Evolutionary conservation across 148 eudicot species (phyloP), one percentile per base, ranked within the genome.

Genomic region (Chenopodium album): DNA sequence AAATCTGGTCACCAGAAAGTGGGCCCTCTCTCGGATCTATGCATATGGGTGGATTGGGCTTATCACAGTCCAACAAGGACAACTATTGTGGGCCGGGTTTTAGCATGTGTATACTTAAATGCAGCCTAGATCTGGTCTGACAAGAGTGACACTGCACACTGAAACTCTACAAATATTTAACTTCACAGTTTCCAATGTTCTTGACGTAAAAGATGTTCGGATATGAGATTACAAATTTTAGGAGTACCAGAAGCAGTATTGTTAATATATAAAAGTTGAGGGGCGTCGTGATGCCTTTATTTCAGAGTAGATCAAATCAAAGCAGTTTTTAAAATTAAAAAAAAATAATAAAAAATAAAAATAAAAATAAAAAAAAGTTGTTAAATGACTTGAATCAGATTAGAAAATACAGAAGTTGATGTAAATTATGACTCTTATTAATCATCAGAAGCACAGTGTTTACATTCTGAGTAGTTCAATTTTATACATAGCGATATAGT

Each of bases 21-120:
- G 54, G 71, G 70, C 4, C 70, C 78, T 12, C 41, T 59, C 16
- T 37, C 26, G 70, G 70, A 77, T 77, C 70, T 77, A 44, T 72
- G 10, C n/a, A 46, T 22, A 37, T 72, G 54, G 52, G 28, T 71
- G 32, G 9, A 71, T 37, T 71, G 75, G 56, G 56, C 75, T 11
- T 0, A 7, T 62, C 66, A 62, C 65, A 62, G 50, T n/a, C 75
- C 50, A 71, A 22, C 26, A 71, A 19, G 10, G 29, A 71, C 74
- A 71, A 37, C 50, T 37, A 34, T 41, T 71, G 63, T 75, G 48
- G 78, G 47, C 48, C 78, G 66, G 47, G 17, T 16, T 54, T 54
- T 8, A 20, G 62, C 74, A 41, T 41, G 37, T 32, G 74, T 37
- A 46, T 17, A 4, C 47, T 71, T 32, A 69, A 67, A 67, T 67